Evolutionary conservation across 106 monocot species (phyloP).

Genomic region (Apostasia ramifera): DNA sequence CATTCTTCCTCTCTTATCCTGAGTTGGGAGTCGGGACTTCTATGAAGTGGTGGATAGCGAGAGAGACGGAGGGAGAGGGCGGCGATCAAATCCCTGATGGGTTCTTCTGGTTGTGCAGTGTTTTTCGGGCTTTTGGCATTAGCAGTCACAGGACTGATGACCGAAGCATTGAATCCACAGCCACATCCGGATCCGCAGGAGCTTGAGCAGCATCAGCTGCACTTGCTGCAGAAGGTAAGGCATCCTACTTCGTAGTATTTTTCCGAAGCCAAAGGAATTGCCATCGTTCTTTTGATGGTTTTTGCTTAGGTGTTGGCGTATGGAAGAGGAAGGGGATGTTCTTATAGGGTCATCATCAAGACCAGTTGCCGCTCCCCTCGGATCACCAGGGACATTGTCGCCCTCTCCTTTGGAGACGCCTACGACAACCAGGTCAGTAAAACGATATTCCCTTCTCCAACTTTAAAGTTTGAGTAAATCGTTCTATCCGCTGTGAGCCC

Average conservation of each 20-base stretch:
- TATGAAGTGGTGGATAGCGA: too few species aligned
- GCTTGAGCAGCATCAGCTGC: slow-evolving; percentile 2
- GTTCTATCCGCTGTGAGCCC: too few species aligned
- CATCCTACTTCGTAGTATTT: background rate
- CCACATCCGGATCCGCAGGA: slow-evolving; percentile 7
- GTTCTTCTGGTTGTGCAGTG: background rate
- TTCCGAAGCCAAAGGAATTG: background rate
- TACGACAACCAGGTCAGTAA: slow-evolving; percentile 63
- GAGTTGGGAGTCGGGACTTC: too few species aligned
- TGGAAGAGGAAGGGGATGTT: slow-evolving; percentile 21
- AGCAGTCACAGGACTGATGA: background rate
- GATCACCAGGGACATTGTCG: slow-evolving; percentile 53
- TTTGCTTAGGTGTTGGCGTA: background rate
- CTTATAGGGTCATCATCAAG: slow-evolving; percentile 72
- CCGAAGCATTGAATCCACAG: slow-evolving; percentile 2
- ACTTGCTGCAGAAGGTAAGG: background rate
- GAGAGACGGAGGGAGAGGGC: too few species aligned
- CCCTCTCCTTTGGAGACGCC: slow-evolving; percentile 70
- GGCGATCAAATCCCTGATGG: background rate
- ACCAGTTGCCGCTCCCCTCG: slow-evolving; percentile 75
- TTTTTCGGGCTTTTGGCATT: background rate
- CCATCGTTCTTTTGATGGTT: background rate
- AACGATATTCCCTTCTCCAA: background rate
- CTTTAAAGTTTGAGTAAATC: too few species aligned
- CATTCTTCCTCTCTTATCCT: too few species aligned